These are phyloP conservation scores for Amanita subjunquillea DNA, from an alignment of 768 basidiomycete species.

Conservation along the genomic window DNA sequence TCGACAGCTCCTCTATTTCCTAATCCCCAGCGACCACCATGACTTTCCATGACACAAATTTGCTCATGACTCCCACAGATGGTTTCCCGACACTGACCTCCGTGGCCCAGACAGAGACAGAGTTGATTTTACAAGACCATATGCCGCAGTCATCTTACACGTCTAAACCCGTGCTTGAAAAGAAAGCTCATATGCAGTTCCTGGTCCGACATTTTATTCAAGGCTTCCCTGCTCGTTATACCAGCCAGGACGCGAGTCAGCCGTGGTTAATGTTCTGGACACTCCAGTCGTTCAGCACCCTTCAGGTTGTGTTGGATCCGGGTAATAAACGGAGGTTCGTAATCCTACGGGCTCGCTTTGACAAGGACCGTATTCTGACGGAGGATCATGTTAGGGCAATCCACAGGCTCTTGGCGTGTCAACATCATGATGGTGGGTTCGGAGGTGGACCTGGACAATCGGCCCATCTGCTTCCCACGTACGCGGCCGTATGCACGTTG, in stretches of 20 bases:
- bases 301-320: slow-evolving; percentile 75
- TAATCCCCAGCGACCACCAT: neutral
- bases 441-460: slow-evolving; percentile 86
- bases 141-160: slow-evolving; percentile 21
- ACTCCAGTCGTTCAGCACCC: slow-evolving; percentile 67
- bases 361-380: neutral
- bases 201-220: slow-evolving; percentile 64
- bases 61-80: slow-evolving; percentile 38
- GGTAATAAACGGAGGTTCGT: slow-evolving; percentile 65
- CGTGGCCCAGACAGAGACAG: slow-evolving; percentile 50
- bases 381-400: slow-evolving; percentile 43
- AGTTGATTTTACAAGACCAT: slow-evolving; percentile 50
- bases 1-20: neutral
- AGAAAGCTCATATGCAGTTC: slow-evolving; percentile 63
- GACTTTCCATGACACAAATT: slow-evolving; percentile 7
- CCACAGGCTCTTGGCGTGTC: slow-evolving; percentile 70
- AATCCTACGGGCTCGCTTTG: slow-evolving; percentile 3
- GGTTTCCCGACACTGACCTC: slow-evolving; percentile 57
- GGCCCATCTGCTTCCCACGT: slow-evolving; percentile 83
- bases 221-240: slow-evolving; percentile 73
- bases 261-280: slow-evolving; percentile 96
- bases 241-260: slow-evolving; percentile 85
- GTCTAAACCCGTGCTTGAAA: slow-evolving; percentile 34
- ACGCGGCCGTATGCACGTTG: slow-evolving; percentile 76
- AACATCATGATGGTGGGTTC: slow-evolving; percentile 86